These are phyloP conservation scores for Purpureocillium lavendulum DNA, from an alignment of 2,329 filamentous ascomycete genomes.

Conservation along the genomic window DNA sequence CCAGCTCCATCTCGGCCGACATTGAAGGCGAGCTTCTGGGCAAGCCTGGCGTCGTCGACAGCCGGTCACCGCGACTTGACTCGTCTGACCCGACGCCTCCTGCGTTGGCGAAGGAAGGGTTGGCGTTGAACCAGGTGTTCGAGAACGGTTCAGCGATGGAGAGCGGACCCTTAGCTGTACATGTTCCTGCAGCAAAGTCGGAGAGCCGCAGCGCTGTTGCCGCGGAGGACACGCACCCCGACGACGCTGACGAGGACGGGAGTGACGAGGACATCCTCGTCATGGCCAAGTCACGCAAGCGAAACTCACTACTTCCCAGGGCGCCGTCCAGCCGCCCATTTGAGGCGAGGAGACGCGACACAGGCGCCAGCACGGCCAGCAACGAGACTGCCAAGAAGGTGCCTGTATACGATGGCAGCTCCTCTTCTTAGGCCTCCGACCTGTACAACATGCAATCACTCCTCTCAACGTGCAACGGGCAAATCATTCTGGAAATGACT, in stretches of 20 bases:
- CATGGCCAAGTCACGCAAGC: conserved; percentile 45
- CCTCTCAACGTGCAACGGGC: background rate
- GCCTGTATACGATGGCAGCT: conserved; percentile 24
- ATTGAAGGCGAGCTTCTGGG: conserved; percentile 52
- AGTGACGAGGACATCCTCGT: conserved; percentile 47
- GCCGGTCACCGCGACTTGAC: conserved; percentile 35
- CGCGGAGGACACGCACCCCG: conserved; percentile 8
- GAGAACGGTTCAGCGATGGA: conserved; percentile 22
- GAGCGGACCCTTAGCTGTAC: conserved; percentile 20
- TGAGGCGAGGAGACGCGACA: conserved; percentile 43
- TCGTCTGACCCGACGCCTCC: conserved; percentile 48
- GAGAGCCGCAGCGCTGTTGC: conserved; percentile 2
- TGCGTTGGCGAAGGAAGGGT: conserved; percentile 37
- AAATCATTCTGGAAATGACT: background rate
- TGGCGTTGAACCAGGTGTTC: conserved; percentile 34
- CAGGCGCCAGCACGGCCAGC: conserved; percentile 52
- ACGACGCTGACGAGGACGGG: conserved; percentile 39
- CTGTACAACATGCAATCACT: no score
- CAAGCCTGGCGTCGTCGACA: conserved; percentile 35
- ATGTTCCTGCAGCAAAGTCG: conserved; percentile 12
- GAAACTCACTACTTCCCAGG: conserved; percentile 15
- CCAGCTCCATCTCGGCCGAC: conserved; percentile 56
- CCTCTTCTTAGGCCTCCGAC: background rate
- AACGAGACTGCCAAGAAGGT: conserved; percentile 58
- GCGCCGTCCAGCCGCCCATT: conserved; percentile 17